Base-by-base conservation (phyloP, 2,329 filamentous ascomycete species). In the Thielaviopsis cerberus region DNA sequence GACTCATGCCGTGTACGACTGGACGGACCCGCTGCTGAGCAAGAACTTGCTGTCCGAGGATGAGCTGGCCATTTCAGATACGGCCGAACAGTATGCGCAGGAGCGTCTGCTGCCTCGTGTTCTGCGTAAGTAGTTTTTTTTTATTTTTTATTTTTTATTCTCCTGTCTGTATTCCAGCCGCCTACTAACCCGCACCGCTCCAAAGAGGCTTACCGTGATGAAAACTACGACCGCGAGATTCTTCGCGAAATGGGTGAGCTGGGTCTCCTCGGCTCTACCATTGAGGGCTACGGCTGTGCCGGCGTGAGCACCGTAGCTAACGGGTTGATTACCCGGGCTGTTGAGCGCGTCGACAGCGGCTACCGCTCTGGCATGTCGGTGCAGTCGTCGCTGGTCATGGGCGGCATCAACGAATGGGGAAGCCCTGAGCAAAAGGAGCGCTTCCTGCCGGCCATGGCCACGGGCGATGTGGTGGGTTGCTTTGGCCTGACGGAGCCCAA, bases 341-440 rank as follows among this genome's bases (percentile, higher is more conserved):
- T 95, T 20, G 89, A 95, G 71, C 80, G 88, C 59, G 87, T 95
- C 26, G 89, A 95, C 68, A 92, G 87, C 61, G 90, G 89, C 54
- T 95, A 94, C 71, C 81, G 90, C 60, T 94, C 88, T 54, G 89
- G 86, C 63, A 94, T 94, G 85, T 94, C 88, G 6, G 90, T 95
- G 22, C 89, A 95, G 69, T 91, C 86, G 61, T 92, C 89, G 0
- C 75, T 95, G n/a, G 86, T 85, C 23, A 95, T 95, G 90, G 89
- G 88, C 23, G 88, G 86, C 25, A 95, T 95, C 65, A 76, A 90
- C 68, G 86, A 94, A 65, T 91, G 90, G 64, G 89, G 89, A 4
- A 82, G 85, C n/a, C 72, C 83, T 65, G 89, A 95, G 71, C 83
- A 88, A 66, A 95, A 94, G 72, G 83, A 95, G 62, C 85, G 79